Evolutionary conservation across 495 filamentous ascomycete genomes (phyloP).

Genomic region (Podospora tetraspora): DNA sequence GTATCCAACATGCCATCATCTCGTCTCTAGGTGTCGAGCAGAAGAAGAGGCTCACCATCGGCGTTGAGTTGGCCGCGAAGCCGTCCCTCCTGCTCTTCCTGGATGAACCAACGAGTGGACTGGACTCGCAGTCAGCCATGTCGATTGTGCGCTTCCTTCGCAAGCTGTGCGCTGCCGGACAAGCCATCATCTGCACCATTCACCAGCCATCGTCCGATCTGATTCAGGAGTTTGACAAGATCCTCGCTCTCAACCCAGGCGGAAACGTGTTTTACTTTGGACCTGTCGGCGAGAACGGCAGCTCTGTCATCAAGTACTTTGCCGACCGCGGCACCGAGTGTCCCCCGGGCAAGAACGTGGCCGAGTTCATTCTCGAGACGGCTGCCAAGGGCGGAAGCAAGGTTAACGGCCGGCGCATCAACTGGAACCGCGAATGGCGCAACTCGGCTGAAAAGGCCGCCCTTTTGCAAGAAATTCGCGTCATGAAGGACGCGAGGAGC

Average conservation of each 20-base stretch:
- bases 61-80: constrained; percentile 85
- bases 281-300: constrained; percentile 44
- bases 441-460: constrained; percentile 59
- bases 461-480: constrained; percentile 62
- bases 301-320: constrained; percentile 44
- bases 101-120: constrained; percentile 75
- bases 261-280: constrained; percentile 73
- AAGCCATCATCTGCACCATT: constrained; percentile 70
- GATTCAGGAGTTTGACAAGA: constrained; percentile 70
- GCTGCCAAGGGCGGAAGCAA: constrained; percentile 62
- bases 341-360: constrained; percentile 65
- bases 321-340: constrained; percentile 62
- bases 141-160: constrained; percentile 79
- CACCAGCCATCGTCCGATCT: constrained; percentile 72
- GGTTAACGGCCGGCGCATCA: constrained; percentile 65
- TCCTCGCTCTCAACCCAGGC: constrained; percentile 63
- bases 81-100: constrained; percentile 72
- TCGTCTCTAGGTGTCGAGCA: constrained; percentile 64
- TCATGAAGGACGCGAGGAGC: constrained; percentile 46
- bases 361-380: constrained; percentile 81
- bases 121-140: constrained; percentile 80
- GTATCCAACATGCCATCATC: constrained; percentile 77
- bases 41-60: constrained; percentile 72
- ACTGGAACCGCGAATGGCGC: constrained; percentile 79
- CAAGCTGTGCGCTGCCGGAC: constrained; percentile 72